Evolutionary conservation across 257 asterid species (phyloP).

Genomic region (Scutellaria minor): DNA sequence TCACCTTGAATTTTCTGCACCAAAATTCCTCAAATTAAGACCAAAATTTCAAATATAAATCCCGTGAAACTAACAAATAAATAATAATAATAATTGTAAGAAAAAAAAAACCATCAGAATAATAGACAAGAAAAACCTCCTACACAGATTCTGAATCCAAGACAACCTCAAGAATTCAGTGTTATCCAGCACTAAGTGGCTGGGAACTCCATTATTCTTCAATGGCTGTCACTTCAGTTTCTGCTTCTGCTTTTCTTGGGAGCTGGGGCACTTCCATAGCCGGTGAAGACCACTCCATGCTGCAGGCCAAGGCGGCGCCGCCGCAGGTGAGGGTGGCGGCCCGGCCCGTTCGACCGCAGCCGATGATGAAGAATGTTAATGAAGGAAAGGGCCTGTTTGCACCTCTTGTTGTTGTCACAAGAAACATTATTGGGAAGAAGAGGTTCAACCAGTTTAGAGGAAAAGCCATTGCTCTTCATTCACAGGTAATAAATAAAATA

Average conservation of each 20-base stretch:
- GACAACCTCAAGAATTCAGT: constrained; percentile 1
- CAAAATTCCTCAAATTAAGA: constrained; percentile 3
- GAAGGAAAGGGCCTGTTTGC: constrained; percentile 89
- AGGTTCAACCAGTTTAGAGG: constrained; percentile 90
- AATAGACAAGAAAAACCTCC: constrained; percentile 31
- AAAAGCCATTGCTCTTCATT: constrained; percentile 94
- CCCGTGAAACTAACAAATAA: constrained; percentile 1
- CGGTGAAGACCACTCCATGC: constrained; percentile 57
- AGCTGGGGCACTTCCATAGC: constrained; percentile 60
- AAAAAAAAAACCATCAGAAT: not conserved
- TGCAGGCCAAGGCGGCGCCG: constrained; percentile 46
- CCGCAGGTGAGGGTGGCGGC: constrained; percentile 44
- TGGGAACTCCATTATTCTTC: constrained; percentile 18
- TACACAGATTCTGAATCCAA: constrained; percentile 19
- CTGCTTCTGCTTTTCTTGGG: constrained; percentile 69
- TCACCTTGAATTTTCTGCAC: constrained; percentile 26
- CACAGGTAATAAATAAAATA: constrained; percentile 59
- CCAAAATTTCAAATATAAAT: constrained; percentile 20
- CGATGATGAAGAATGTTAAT: constrained; percentile 85
- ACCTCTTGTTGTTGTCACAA: constrained; percentile 66
- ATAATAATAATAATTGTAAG: not conserved
- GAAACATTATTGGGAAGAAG: constrained; percentile 84
- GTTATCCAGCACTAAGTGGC: not conserved
- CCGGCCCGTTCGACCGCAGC: constrained; percentile 56
- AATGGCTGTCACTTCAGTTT: constrained; percentile 60